A percentile compares a stretch with the other conserved stretches of the same genome.
Evolutionary conservation across 768 basidiomycete species (phyloP).

Genomic region (Fomitopsis pulvina): DNA sequence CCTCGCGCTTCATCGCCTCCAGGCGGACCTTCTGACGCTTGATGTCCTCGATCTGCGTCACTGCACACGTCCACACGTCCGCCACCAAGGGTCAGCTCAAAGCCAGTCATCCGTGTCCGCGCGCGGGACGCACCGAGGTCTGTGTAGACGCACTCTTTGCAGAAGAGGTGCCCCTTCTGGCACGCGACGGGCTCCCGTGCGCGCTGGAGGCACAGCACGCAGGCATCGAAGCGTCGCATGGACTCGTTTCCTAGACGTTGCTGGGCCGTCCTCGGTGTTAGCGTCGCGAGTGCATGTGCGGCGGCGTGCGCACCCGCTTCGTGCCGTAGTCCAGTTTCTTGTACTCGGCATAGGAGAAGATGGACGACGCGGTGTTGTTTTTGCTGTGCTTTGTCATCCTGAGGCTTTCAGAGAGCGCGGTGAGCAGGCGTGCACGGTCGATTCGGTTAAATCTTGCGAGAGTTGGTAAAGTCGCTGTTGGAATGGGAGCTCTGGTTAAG

Average conservation of each 20-base stretch:
- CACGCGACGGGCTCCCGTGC: slow-evolving; percentile 85
- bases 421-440: too few species aligned
- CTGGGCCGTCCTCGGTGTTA: slow-evolving; percentile 24
- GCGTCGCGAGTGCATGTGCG: not conserved
- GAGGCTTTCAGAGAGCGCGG: too few species aligned
- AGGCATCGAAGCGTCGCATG: slow-evolving; percentile 89
- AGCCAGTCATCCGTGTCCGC: not conserved
- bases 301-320: slow-evolving; percentile 45
- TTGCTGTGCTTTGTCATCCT: slow-evolving; percentile 85
- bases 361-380: slow-evolving; percentile 84
- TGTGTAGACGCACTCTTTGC: slow-evolving; percentile 89
- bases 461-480: too few species aligned
- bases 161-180: slow-evolving; percentile 84
- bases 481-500: too few species aligned
- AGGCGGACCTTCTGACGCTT: slow-evolving; percentile 83
- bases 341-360: slow-evolving; percentile 87
- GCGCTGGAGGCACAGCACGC: slow-evolving; percentile 78
- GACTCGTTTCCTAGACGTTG: slow-evolving; percentile 87
- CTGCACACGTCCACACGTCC: too few species aligned
- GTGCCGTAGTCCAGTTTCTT: slow-evolving; percentile 83
- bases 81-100: not conserved
- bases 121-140: slow-evolving; percentile 58
- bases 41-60: slow-evolving; percentile 88
- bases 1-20: slow-evolving; percentile 67
- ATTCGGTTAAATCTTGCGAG: too few species aligned